phyloP scores from a whole-genome alignment of 2,329 filamentous ascomycete species.

The Calonectria fujianensis region DNA sequence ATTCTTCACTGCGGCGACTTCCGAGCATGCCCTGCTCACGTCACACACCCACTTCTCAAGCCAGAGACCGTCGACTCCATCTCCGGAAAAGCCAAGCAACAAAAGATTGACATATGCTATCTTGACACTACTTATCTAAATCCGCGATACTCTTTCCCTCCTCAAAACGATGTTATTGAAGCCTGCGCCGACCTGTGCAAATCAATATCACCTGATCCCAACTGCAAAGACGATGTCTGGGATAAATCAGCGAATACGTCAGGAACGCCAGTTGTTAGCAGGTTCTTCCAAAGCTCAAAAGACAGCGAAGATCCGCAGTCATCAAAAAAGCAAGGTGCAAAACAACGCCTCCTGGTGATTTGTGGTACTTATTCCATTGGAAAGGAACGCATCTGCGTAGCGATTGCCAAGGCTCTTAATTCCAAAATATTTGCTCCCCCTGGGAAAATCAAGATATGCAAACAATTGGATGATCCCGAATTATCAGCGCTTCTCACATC shows the following conservation, averaged over 20 bases:
- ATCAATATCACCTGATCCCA: constrained; percentile 80
- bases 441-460: constrained; percentile 88
- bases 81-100: constrained; percentile 83
- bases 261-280: constrained; percentile 68
- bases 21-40: constrained; percentile 88
- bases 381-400: constrained; percentile 96
- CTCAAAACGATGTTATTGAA: constrained; percentile 89
- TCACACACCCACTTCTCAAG: constrained; percentile 86
- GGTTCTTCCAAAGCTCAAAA: constrained; percentile 69
- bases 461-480: constrained; percentile 89
- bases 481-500: constrained; percentile 85
- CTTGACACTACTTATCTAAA: constrained; percentile 98
- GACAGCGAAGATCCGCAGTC: constrained; percentile 56
- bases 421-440: constrained; percentile 93
- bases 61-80: constrained; percentile 83
- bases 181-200: constrained; percentile 92
- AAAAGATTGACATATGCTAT: constrained; percentile 96
- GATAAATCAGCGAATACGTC: constrained; percentile 65
- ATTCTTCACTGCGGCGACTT: constrained; percentile 98
- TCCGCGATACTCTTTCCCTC: constrained; percentile 95
- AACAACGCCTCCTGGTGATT: constrained; percentile 86
- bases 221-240: constrained; percentile 68
- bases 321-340: constrained; percentile 50
- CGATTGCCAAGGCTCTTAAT: constrained; percentile 88
- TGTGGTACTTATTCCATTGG: constrained; percentile 99